Evolutionary conservation across 192 early-diverging fungal species (phyloP).

Genomic region (Coemansia sp.): DNA sequence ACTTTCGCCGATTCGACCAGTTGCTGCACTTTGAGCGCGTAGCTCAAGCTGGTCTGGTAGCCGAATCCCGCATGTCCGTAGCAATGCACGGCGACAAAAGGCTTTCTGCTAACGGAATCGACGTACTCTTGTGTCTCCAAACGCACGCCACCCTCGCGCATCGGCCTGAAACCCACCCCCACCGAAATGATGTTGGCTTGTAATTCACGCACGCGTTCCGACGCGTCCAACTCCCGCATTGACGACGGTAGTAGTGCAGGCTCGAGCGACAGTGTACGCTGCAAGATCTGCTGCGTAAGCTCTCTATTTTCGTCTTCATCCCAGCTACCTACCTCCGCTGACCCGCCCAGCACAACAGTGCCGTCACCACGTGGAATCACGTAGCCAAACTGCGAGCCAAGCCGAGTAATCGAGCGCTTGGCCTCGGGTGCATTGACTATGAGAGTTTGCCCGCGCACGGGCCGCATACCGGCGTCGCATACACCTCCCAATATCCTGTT

Average conservation of each 20-base stretch:
- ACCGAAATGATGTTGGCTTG: conserved; percentile 8
- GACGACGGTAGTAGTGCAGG: conserved; percentile 47
- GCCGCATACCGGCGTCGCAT: conserved; percentile 67
- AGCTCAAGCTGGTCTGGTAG: conserved; percentile 39
- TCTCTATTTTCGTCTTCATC: conserved; percentile 31
- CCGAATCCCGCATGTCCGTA: conserved; percentile 71
- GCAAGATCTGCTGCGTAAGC: conserved; percentile 45
- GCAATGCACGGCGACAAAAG: conserved; percentile 57
- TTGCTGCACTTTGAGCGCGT: conserved; percentile 15
- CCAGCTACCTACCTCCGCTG: conserved; percentile 29
- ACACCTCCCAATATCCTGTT: conserved; percentile 69
- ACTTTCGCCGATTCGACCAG: background rate
- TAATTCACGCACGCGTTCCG: conserved; percentile 41
- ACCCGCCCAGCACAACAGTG: conserved; percentile 44
- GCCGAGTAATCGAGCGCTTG: conserved; percentile 59
- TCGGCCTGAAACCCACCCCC: conserved; percentile 61
- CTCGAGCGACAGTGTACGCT: conserved; percentile 26
- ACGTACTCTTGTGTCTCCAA: conserved; percentile 49
- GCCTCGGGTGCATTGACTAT: conserved; percentile 72
- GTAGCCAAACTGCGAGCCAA: conserved; percentile 35
- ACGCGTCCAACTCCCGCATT: conserved; percentile 17
- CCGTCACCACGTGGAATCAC: conserved; percentile 48
- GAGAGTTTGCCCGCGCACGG: conserved; percentile 80
- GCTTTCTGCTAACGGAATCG: conserved; percentile 13
- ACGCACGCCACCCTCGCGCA: conserved; percentile 58